Conservation (phyloP, 2,329 filamentous ascomycete genomes). For the Penicillium sp. region DNA sequence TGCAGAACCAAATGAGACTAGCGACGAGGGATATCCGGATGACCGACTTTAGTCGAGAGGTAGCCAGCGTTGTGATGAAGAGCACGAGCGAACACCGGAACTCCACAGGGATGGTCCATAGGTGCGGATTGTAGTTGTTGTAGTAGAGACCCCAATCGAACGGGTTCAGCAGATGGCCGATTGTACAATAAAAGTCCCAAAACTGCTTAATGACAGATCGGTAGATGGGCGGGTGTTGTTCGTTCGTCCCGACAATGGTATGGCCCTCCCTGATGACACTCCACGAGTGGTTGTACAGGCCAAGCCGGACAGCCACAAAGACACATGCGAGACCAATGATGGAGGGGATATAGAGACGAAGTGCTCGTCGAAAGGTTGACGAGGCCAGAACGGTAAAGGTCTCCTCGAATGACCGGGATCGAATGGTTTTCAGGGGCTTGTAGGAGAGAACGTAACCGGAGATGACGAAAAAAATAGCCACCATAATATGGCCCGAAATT, state of each 20-base stretch:
- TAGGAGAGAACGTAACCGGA: conserved; percentile 54
- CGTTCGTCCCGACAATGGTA: conserved; percentile 46
- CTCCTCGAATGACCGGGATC: conserved; percentile 43
- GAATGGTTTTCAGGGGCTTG: conserved; percentile 46
- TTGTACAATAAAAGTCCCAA: conserved; percentile 41
- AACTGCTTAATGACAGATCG: conserved; percentile 39
- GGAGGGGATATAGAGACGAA: conserved; percentile 50
- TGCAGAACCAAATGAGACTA: conserved; percentile 44
- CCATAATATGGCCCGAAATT: conserved; percentile 53
- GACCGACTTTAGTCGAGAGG: conserved; percentile 40
- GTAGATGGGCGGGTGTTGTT: conserved; percentile 49
- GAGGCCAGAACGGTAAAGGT: conserved; percentile 47
- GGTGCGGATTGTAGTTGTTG: conserved; percentile 51
- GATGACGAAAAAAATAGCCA: conserved; percentile 54
- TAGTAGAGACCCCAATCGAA: conserved; percentile 47
- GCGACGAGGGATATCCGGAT: conserved; percentile 42
- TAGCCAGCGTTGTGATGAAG: conserved; percentile 46
- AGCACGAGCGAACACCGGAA: conserved; percentile 51
- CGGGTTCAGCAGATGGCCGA: conserved; percentile 42
- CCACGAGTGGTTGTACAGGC: conserved; percentile 46
- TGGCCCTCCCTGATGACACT: conserved; percentile 41
- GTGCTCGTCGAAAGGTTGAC: conserved; percentile 48
- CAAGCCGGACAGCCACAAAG: conserved; percentile 48
- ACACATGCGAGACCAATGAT: conserved; percentile 46
- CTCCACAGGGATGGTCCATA: conserved; percentile 53